Evolutionary conservation across 164 flowering plant genomes (phyloP).

Genomic region (Euptelea pleiosperma): DNA sequence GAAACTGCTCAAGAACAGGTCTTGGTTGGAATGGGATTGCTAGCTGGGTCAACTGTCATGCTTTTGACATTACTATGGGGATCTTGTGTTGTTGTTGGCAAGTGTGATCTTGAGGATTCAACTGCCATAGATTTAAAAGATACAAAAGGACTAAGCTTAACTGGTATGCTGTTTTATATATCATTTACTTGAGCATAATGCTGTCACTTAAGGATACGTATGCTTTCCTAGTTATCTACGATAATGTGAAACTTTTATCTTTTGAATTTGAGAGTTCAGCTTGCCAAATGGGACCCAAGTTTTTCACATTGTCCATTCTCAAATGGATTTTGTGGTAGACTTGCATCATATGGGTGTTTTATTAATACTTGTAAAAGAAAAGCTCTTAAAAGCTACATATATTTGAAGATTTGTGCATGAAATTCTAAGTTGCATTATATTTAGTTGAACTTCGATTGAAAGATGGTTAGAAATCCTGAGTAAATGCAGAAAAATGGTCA

Average conservation of each 20-base stretch:
- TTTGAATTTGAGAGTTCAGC: too few relatives aligned
- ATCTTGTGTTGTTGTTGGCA: conserved; percentile 78
- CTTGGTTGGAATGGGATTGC: conserved; percentile 94
- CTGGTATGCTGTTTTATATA: conserved; percentile 36
- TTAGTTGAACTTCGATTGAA: too few relatives aligned
- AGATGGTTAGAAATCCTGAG: background rate
- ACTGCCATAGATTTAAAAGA: conserved; percentile 42
- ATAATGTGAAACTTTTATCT: too few relatives aligned
- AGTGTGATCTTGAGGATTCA: conserved; percentile 58
- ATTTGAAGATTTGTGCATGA: background rate
- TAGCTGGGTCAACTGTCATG: conserved; percentile 98
- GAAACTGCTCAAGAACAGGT: conserved; percentile 83
- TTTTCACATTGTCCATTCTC: background rate
- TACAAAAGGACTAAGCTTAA: conserved; percentile 40
- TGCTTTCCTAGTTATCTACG: too few relatives aligned
- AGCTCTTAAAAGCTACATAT: background rate
- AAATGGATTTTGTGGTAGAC: background rate
- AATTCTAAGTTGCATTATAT: too few relatives aligned
- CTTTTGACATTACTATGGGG: conserved; percentile 90
- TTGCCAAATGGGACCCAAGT: background rate
- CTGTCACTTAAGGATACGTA: background rate
- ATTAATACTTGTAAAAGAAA: too few relatives aligned
- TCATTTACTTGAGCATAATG: background rate
- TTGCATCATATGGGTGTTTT: too few relatives aligned
- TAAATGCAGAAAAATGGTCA: background rate